A percentile compares a stretch with the other conserved stretches of the same genome.
Evolutionary conservation across 2,329 filamentous ascomycete species (phyloP).

Genomic region (Geosmithia putterillii): DNA sequence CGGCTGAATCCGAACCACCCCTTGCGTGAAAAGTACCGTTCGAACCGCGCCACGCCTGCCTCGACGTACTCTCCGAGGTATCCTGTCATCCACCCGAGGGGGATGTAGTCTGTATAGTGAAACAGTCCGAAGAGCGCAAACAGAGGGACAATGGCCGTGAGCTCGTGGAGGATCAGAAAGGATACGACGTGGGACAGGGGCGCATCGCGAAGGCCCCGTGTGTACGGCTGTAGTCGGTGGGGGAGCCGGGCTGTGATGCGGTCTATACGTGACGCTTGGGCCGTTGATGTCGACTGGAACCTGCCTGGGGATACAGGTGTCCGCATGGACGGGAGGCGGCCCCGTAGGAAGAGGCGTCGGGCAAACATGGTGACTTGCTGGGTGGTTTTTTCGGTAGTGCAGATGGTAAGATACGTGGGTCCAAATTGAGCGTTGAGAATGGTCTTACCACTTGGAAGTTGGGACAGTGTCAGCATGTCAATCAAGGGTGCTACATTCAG

Average conservation of each 20-base stretch:
- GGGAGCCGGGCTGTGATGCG: slow-evolving; percentile 46
- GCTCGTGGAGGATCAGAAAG: slow-evolving; percentile 82
- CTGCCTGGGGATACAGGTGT: no score
- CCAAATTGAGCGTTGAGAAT: not conserved
- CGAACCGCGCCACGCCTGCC: slow-evolving; percentile 61
- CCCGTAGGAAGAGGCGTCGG: not conserved
- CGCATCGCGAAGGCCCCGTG: slow-evolving; percentile 56
- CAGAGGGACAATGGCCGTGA: slow-evolving; percentile 76
- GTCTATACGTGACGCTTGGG: slow-evolving; percentile 24
- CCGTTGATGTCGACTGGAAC: not conserved
- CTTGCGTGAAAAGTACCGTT: slow-evolving; percentile 63
- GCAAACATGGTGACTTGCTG: not conserved
- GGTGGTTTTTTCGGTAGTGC: not conserved
- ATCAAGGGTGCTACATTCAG: no score
- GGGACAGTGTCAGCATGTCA: no score
- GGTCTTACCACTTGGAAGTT: no score
- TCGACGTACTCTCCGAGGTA: slow-evolving; percentile 39
- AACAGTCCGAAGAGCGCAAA: slow-evolving; percentile 64
- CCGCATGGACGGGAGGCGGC: not conserved
- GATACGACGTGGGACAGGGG: slow-evolving; percentile 74
- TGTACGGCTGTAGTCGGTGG: slow-evolving; percentile 54
- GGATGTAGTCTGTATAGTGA: slow-evolving; percentile 63
- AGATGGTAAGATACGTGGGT: not conserved
- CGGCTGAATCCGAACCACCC: slow-evolving; percentile 62
- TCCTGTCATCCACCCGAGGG: slow-evolving; percentile 37